A percentile compares a stretch with the other conserved stretches of the same genome.
These are phyloP conservation scores for Macrolepiota dolichaula DNA, from an alignment of 768 basidiomycete genomes.

Conservation along the genomic window DNA sequence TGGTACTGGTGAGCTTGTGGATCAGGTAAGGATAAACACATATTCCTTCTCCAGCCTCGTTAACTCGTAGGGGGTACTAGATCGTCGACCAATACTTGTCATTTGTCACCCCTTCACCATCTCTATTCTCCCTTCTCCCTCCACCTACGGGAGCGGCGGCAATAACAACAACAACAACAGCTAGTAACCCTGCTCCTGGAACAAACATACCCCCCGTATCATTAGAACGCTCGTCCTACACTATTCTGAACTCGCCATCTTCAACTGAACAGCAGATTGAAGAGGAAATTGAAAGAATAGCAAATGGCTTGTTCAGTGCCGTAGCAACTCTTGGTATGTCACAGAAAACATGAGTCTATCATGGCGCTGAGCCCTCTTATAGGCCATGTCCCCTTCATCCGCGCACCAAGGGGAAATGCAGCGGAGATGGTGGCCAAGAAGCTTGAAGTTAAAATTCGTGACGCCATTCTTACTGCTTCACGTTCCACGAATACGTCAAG, in stretches of 20 bases:
- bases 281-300: constrained; percentile 87
- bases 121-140: constrained; percentile 87
- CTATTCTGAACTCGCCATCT: constrained; percentile 85
- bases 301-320: constrained; percentile 88
- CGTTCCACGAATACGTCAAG: constrained; percentile 50
- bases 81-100: constrained; percentile 97
- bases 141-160: constrained; percentile 25
- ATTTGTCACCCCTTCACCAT: constrained; percentile 90
- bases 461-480: constrained; percentile 71
- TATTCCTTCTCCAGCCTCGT: constrained; percentile 5
- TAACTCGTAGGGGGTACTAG: constrained; percentile 31
- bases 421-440: constrained; percentile 99
- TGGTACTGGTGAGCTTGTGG: constrained; percentile 76
- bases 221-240: constrained; percentile 53
- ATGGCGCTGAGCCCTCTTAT: constrained; percentile 4
- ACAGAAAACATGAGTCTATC: neutral
- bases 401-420: constrained; percentile 92
- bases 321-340: constrained; percentile 78
- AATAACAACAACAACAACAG: too few relatives aligned
- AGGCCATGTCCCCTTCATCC: constrained; percentile 94
- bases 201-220: constrained; percentile 31
- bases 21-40: constrained; percentile 49
- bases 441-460: constrained; percentile 87
- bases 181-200: constrained; percentile 30
- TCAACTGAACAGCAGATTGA: constrained; percentile 91